A percentile compares a stretch with the other conserved stretches of the same genome.
phyloP scores from a whole-genome alignment of 331 rosid genomes.

The Cydonia oblonga region DNA sequence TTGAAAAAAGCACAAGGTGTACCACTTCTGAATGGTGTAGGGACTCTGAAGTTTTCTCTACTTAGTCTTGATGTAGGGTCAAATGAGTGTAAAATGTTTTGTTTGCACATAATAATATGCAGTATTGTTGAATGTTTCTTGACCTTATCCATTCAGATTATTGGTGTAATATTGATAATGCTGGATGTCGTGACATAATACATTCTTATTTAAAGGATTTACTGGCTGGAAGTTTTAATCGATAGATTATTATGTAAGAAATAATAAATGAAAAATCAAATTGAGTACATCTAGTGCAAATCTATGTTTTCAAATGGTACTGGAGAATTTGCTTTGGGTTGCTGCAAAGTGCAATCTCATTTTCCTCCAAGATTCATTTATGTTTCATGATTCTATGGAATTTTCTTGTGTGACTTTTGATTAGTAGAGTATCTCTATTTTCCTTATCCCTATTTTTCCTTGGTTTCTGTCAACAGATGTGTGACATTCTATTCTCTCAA shows the following conservation, averaged over 20 bases:
- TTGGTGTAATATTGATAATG: background rate
- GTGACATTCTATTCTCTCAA: constrained; percentile 92
- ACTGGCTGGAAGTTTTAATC: background rate
- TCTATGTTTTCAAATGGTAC: background rate
- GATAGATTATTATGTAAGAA: background rate
- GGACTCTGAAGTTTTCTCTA: background rate
- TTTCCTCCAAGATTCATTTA: background rate
- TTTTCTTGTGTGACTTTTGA: background rate
- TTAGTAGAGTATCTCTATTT: background rate
- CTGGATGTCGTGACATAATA: background rate
- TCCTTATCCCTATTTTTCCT: constrained; percentile 9
- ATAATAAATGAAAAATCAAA: background rate
- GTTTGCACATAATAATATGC: background rate
- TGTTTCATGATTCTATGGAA: background rate
- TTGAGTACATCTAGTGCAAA: background rate
- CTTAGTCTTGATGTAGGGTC: background rate
- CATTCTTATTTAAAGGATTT: background rate
- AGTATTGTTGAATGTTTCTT: background rate
- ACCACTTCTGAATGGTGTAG: background rate
- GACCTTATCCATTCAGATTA: background rate
- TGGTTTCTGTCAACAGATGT: constrained; percentile 62
- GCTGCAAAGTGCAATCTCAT: background rate
- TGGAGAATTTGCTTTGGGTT: background rate
- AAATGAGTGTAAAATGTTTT: background rate
- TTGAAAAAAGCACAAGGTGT: background rate